Evolutionary conservation across 192 early-diverging fungal species (phyloP).

Genomic region (Mortierella antarctica): DNA sequence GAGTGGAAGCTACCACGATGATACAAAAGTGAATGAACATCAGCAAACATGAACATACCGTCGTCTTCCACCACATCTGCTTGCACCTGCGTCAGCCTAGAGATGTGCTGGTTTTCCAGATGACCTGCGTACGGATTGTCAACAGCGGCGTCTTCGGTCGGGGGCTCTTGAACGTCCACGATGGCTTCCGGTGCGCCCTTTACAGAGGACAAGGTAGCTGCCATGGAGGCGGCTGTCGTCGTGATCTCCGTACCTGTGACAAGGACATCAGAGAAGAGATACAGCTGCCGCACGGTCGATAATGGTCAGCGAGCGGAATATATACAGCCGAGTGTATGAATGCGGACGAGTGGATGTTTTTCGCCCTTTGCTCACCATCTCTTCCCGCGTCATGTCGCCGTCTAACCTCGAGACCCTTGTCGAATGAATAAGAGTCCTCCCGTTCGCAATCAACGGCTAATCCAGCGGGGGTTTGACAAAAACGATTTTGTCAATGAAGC

Average conservation of each 20-base stretch:
- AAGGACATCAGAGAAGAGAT: constrained; percentile 45
- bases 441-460: constrained; percentile 45
- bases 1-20: not conserved
- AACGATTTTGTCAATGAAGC: not conserved
- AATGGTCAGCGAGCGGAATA: not conserved
- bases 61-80: constrained; percentile 29
- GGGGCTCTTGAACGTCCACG: not conserved
- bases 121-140: constrained; percentile 45
- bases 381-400: constrained; percentile 15
- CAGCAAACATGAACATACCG: constrained; percentile 6
- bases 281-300: constrained; percentile 8
- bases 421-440: constrained; percentile 32
- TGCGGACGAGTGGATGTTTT: not conserved
- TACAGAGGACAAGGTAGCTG: not conserved
- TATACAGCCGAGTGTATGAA: not conserved
- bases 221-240: too few species aligned
- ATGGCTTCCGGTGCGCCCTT: not conserved
- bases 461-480: not conserved
- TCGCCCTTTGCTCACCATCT: constrained; percentile 14
- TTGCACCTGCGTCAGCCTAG: constrained; percentile 39
- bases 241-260: constrained; percentile 40
- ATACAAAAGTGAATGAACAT: not conserved
- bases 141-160: not conserved
- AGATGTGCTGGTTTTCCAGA: constrained; percentile 41
- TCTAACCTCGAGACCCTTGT: constrained; percentile 20